Base-by-base conservation (phyloP, 1,284 basidiomycete genomes). In the Volvariella surrecta region DNA sequence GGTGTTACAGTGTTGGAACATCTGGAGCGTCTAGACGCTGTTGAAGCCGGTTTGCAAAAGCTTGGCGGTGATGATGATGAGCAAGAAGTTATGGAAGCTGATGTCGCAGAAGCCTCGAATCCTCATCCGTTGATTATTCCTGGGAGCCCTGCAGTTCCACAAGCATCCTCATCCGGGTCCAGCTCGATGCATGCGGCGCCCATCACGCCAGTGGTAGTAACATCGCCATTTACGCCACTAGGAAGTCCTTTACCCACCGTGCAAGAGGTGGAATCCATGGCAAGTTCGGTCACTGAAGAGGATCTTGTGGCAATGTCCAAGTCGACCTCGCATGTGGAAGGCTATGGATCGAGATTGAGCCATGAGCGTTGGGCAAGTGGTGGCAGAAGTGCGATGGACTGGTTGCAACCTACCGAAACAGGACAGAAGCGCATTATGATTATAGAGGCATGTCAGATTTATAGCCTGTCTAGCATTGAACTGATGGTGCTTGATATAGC, bases 1-100 rank as follows among this genome's bases (percentile, higher is more conserved):
- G 87, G 82, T 17, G 86, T 89, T 20, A 82, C 79, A 3, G 80
- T 89, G 38, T 68, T 89, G 20, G 86, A 88, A 53, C 86, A 89
- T 52, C 70, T 89, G 53, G 86, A 89, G 55, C 76, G 83, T 30
- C 60, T 89, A 34, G 87, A 89, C 55, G 81, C 78, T 8, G 86
- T 89, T 15, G 86, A 89, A 53, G 82, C 82, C 7, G 79, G 84
- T 47, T 58, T 89, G 46, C 79, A 86, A 56, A 68, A 82, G 34
- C 69, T 88, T 11, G 79, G 75, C 2, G 67, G 74, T 19, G 79
- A 79, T 32, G 74, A 73, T 20, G 40, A 54, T 13, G 50, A 51
- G 28, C 24, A 28, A 28, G 24, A 28, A 11, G 24, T 28, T 28
- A 67, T 68, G 11, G 66, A 73, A 42, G 74, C 76, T 13, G 76